These are phyloP conservation scores for Hymenochaete sp. DNA, from an alignment of 1,284 basidiomycete genomes.

Conservation along the genomic window DNA sequence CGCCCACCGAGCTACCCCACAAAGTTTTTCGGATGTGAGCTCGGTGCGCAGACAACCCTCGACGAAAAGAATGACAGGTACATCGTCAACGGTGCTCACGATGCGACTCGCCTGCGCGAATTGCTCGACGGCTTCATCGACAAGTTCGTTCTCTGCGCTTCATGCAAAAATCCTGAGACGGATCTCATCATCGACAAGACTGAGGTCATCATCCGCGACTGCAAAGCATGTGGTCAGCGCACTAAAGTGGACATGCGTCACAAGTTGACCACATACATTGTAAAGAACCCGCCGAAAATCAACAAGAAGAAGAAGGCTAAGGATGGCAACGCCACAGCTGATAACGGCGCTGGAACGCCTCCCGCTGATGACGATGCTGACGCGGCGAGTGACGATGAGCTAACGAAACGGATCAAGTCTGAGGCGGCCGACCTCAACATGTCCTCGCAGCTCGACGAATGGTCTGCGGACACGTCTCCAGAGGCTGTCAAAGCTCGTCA, in stretches of 20 bases:
- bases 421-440: slow-evolving; percentile 73
- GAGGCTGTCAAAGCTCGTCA: slow-evolving; percentile 86
- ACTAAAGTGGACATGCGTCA: slow-evolving; percentile 94
- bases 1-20: slow-evolving; percentile 95
- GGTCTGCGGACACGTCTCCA: slow-evolving; percentile 88
- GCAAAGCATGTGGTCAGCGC: slow-evolving; percentile 95
- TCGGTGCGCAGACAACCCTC: slow-evolving; percentile 94
- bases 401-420: slow-evolving; percentile 77
- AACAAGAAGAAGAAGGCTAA: slow-evolving; percentile 73
- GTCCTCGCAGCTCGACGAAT: slow-evolving; percentile 64
- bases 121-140: slow-evolving; percentile 96
- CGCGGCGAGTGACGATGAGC: slow-evolving; percentile 68
- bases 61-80: slow-evolving; percentile 97
- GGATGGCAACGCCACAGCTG: slow-evolving; percentile 27
- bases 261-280: slow-evolving; percentile 92
- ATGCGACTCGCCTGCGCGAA: slow-evolving; percentile 87
- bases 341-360: slow-evolving; percentile 31
- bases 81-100: slow-evolving; percentile 98
- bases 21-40: slow-evolving; percentile 99
- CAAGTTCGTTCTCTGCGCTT: slow-evolving; percentile 95
- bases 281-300: slow-evolving; percentile 94
- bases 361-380: slow-evolving; percentile 40
- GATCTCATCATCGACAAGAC: slow-evolving; percentile 87
- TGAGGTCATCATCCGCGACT: slow-evolving; percentile 90
- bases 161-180: slow-evolving; percentile 99